phyloP scores from a whole-genome alignment of 805 yeast species.

The Myxozyma udenii region DNA sequence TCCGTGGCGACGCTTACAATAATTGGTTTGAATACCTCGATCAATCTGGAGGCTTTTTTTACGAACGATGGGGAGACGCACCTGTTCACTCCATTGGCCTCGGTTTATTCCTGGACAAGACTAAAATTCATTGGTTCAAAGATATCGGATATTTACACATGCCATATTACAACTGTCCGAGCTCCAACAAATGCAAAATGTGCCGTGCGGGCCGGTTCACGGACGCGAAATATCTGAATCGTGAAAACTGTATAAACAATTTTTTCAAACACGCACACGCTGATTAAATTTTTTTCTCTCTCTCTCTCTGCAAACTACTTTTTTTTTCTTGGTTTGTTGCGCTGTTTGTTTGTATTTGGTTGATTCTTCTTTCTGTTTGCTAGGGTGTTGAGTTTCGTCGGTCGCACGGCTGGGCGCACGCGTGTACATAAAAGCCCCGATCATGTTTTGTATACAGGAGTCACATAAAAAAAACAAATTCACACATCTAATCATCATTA shows the following conservation, averaged over 20 bases:
- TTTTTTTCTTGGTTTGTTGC: neutral
- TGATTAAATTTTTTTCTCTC: slow-evolving; percentile 8
- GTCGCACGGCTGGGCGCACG: no score
- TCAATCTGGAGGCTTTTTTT: slow-evolving; percentile 72
- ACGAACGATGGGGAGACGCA: slow-evolving; percentile 93
- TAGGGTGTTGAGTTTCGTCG: no score
- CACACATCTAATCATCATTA: no score
- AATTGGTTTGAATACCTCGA: slow-evolving; percentile 65
- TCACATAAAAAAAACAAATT: neutral
- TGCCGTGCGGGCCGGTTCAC: slow-evolving; percentile 59
- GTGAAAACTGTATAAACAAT: slow-evolving; percentile 70
- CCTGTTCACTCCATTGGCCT: slow-evolving; percentile 82
- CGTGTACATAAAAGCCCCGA: no score
- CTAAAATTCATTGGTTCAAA: slow-evolving; percentile 76
- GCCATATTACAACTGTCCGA: slow-evolving; percentile 78
- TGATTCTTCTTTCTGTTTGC: neutral
- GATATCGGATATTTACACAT: slow-evolving; percentile 75
- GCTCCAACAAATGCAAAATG: slow-evolving; percentile 48
- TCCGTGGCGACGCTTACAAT: slow-evolving; percentile 62
- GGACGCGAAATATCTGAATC: slow-evolving; percentile 49
- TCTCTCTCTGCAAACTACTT: neutral
- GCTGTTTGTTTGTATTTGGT: neutral
- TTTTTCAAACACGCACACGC: slow-evolving; percentile 51
- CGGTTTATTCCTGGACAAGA: slow-evolving; percentile 65
- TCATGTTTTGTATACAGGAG: no score